Base-by-base conservation (phyloP, 2,329 filamentous ascomycete species). In the Paecilomyces sp. region DNA sequence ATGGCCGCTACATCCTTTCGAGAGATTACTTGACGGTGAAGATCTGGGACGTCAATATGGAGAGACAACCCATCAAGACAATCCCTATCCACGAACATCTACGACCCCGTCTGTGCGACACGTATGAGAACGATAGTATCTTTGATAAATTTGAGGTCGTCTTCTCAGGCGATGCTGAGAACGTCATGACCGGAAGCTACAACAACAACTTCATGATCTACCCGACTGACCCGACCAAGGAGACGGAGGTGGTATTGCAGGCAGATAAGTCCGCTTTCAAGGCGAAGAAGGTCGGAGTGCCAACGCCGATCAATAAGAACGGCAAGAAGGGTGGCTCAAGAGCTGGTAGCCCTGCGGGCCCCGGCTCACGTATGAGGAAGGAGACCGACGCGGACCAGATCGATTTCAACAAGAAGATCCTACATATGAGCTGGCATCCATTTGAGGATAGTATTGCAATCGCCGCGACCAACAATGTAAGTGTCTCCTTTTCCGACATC, bases 191-290 rank as follows among this genome's bases (percentile, higher is more conserved):
- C 5, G 94, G 94, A 68, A 97, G 92, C 74, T 99, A 99, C 82
- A 99, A 99, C 84, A 99, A 99, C 81, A 99, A 99, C 80, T 97
- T 99, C 82, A 99, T 99, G 94, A 99, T 99, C 72, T 99, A 97
- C 76, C 94, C 94, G 3, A 94, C 92, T 28, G 93, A 97, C 70
- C 90, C 92, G 6, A 91, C 93, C 66, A 95, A 95, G 79, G 94
- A 99, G 74, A 93, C 93, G 2, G 94, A 99, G 76, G 92, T 99
- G 55, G 94, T 99, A 54, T 81, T 99, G 60, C 94, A 99, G 76
- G 94, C 94, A 47, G 94, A 99, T 76, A 99, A 99, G 81, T 96
- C 92, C 59, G 94, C 94, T 11, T 99, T 99, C 86, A 99, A 99
- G 80, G 94, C 94, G 36, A 99, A 99, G 87, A 99, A 97, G 82